Conservation (phyloP, 2,329 filamentous ascomycete genomes). For the Periglandula ipomoeae region DNA sequence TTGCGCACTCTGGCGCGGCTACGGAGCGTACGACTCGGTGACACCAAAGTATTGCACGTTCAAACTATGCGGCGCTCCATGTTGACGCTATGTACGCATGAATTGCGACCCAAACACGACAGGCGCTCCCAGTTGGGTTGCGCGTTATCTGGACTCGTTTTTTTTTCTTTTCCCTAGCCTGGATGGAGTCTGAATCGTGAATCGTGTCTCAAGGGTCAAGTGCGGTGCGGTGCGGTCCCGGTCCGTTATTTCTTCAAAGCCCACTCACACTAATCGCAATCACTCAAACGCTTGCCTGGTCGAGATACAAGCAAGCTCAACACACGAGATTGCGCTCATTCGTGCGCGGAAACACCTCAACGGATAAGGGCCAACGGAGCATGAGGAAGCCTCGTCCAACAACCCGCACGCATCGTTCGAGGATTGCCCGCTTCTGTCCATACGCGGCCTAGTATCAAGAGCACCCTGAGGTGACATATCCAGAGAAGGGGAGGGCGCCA, state of each 20-base stretch:
- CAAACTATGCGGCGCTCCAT: too few species aligned
- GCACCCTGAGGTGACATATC: not conserved
- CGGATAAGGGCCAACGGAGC: not conserved
- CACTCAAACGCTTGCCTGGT: not conserved
- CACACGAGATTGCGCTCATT: not conserved
- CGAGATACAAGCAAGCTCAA: not conserved
- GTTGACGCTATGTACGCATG: too few species aligned
- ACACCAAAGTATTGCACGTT: too few species aligned
- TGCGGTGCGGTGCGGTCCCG: not conserved
- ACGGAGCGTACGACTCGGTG: too few species aligned
- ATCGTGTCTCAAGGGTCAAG: not conserved
- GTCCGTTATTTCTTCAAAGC: not conserved
- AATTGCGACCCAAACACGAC: too few species aligned
- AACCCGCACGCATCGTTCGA: too few species aligned
- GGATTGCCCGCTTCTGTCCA: not conserved
- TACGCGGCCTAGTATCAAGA: not conserved
- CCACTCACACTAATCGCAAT: not conserved
- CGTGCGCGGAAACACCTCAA: not conserved
- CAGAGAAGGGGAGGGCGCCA: too few species aligned
- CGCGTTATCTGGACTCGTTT: not conserved
- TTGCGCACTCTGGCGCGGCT: too few species aligned
- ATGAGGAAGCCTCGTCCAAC: too few species aligned
- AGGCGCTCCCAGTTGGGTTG: too few species aligned
- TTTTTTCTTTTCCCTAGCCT: not conserved
- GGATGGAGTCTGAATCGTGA: not conserved